Evolutionary conservation across 306 rosid genomes (phyloP).

Genomic region (Styphnolobium japonicum): DNA sequence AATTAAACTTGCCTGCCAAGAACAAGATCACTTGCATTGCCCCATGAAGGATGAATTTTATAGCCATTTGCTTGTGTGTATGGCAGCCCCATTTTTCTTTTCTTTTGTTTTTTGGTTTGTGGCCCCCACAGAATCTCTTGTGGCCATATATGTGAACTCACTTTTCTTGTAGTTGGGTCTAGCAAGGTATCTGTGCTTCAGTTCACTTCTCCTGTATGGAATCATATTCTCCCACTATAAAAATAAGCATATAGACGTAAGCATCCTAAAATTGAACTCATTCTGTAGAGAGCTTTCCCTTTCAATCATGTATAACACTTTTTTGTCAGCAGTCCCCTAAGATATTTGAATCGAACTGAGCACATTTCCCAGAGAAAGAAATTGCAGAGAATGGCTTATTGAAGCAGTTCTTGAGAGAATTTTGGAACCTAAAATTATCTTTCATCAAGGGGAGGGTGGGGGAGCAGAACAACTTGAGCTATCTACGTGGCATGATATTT

Average conservation of each 20-base stretch:
- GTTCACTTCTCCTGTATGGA: background rate
- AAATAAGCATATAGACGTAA: background rate
- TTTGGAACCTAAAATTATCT: too few relatives aligned
- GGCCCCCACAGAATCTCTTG: background rate
- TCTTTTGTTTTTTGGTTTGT: background rate
- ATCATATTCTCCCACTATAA: constrained; percentile 6
- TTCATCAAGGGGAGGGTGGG: too few relatives aligned
- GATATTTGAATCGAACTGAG: background rate
- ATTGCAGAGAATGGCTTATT: background rate
- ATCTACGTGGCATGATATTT: background rate
- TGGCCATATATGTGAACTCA: background rate
- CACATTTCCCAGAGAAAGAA: background rate
- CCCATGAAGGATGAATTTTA: background rate
- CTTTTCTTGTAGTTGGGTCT: background rate
- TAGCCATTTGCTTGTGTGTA: too few relatives aligned
- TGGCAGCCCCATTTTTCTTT: too few relatives aligned
- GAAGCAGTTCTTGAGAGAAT: background rate
- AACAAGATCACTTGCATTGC: background rate
- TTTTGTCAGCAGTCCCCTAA: background rate
- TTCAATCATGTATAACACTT: background rate
- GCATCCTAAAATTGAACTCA: background rate
- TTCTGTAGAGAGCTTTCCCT: background rate
- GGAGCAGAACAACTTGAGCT: background rate
- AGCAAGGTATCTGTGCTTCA: background rate
- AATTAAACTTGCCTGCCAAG: background rate